Percentiles rank a stretch among this genome's conserved stretches.
These are phyloP conservation scores for Aspergillus cristatus DNA, from an alignment of 495 filamentous ascomycete species.

Conservation along the genomic window DNA sequence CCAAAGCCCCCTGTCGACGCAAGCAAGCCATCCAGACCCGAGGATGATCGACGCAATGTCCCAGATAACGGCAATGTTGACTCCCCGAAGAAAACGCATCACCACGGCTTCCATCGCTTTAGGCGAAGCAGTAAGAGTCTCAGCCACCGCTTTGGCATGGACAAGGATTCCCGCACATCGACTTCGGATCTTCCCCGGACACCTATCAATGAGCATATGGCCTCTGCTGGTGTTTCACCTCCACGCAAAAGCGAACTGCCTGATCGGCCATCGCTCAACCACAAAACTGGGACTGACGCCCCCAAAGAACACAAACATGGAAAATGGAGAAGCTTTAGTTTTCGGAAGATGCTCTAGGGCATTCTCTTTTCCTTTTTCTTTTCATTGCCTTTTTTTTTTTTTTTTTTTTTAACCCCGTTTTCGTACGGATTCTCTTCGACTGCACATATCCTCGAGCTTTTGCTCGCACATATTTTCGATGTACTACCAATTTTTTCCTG, in stretches of 20 bases:
- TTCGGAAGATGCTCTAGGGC: conserved; percentile 35
- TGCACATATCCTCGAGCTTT: conserved; percentile 25
- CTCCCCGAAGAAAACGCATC: conserved; percentile 24
- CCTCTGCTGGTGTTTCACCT: conserved; percentile 1
- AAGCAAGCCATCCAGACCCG: conserved; percentile 41
- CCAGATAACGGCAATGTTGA: conserved; percentile 24
- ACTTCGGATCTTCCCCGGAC: conserved; percentile 19
- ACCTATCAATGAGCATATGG: conserved; percentile 11
- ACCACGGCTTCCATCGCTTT: conserved; percentile 41
- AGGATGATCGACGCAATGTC: conserved; percentile 37
- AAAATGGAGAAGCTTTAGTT: conserved; percentile 34
- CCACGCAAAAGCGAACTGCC: conserved; percentile 6
- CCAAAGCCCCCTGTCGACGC: conserved; percentile 48
- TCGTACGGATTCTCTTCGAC: conserved; percentile 7
- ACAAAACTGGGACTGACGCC: conserved; percentile 14
- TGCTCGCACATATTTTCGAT: conserved; percentile 23
- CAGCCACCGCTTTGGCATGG: conserved; percentile 34
- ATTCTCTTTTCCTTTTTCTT: conserved; percentile 17
- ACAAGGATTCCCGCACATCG: conserved; percentile 27
- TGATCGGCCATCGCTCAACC: conserved; percentile 3
- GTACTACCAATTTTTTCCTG: conserved; percentile 27
- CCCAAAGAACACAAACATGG: conserved; percentile 17
- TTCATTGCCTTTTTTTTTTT: conserved; percentile 5
- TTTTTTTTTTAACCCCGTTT: neutral
- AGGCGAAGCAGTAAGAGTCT: conserved; percentile 52